A percentile compares a stretch with the other conserved stretches of the same genome.
Evolutionary conservation across 352 stramenopile species (phyloP).

Genomic region (Phytophthora hybrid): DNA sequence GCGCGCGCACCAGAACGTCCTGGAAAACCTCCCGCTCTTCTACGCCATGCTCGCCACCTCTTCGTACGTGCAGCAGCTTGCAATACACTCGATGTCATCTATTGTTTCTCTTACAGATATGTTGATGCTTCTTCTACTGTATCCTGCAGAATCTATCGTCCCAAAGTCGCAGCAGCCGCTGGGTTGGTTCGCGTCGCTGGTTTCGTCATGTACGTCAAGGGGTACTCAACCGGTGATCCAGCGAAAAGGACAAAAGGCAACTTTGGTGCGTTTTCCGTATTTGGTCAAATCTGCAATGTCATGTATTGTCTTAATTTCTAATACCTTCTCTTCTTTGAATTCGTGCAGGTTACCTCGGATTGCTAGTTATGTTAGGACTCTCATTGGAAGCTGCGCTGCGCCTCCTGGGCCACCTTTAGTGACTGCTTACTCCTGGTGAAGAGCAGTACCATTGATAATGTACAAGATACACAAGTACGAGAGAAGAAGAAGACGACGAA

Average conservation of each 20-base stretch:
- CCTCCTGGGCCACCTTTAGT: conserved; percentile 34
- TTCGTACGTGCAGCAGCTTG: conserved; percentile 39
- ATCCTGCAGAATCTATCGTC: conserved; percentile 49
- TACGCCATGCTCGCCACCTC: conserved; percentile 48
- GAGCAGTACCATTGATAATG: neutral
- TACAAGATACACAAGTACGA: neutral
- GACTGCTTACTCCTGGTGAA: conserved; percentile 13
- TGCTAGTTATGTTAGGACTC: conserved; percentile 40
- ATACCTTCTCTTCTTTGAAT: neutral
- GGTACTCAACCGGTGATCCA: conserved; percentile 50
- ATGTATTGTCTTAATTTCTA: neutral
- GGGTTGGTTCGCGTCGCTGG: conserved; percentile 46
- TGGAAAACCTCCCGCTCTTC: conserved; percentile 66
- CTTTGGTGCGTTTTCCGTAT: conserved; percentile 42
- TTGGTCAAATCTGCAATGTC: neutral
- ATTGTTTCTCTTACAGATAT: neutral
- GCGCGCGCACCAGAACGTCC: conserved; percentile 83
- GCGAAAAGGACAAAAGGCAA: conserved; percentile 43
- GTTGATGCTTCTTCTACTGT: neutral
- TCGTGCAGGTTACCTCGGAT: conserved; percentile 32
- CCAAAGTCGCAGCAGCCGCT: conserved; percentile 43
- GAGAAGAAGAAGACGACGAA: conserved; percentile 3
- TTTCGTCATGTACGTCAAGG: conserved; percentile 58
- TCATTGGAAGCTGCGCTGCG: conserved; percentile 41
- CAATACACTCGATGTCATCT: neutral